Conservation (phyloP, 805 yeast species). For the Kluyveromyces nonfermentans region DNA sequence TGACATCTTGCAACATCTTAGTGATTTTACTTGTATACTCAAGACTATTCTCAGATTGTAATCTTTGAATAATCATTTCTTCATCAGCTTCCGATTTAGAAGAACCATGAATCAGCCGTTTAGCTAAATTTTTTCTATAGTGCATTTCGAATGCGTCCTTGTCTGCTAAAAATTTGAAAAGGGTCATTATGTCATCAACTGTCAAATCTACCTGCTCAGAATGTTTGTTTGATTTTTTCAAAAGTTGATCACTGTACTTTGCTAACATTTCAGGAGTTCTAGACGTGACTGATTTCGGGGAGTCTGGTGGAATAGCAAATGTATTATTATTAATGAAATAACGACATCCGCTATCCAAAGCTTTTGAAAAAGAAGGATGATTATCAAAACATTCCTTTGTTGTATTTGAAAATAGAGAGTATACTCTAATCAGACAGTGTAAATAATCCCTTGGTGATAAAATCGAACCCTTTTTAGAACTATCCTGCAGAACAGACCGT, state of each 20-base stretch:
- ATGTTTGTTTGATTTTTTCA: constrained; percentile 67
- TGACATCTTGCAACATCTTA: constrained; percentile 92
- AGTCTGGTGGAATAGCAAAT: constrained; percentile 56
- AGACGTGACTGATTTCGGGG: constrained; percentile 45
- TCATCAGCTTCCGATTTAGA: constrained; percentile 77
- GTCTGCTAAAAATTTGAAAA: constrained; percentile 83
- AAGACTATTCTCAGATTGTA: constrained; percentile 81
- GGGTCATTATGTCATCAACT: constrained; percentile 74
- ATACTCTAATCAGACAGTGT: constrained; percentile 62
- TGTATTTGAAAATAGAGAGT: constrained; percentile 43
- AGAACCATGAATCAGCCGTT: constrained; percentile 78
- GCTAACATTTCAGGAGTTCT: constrained; percentile 90
- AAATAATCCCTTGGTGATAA: constrained; percentile 62
- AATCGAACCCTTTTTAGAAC: neutral
- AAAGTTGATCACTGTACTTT: constrained; percentile 72
- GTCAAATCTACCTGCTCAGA: constrained; percentile 65
- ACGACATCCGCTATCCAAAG: constrained; percentile 84
- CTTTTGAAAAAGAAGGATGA: constrained; percentile 71
- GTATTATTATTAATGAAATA: constrained; percentile 72
- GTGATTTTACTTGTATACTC: constrained; percentile 92
- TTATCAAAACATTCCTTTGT: constrained; percentile 39
- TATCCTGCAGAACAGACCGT: constrained; percentile 12
- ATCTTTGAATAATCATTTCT: constrained; percentile 70
- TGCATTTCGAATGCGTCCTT: constrained; percentile 92
- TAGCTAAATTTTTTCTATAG: constrained; percentile 82